Evolutionary conservation across 129 eudicot species (phyloP).

Genomic region (Flaveria robusta): DNA sequence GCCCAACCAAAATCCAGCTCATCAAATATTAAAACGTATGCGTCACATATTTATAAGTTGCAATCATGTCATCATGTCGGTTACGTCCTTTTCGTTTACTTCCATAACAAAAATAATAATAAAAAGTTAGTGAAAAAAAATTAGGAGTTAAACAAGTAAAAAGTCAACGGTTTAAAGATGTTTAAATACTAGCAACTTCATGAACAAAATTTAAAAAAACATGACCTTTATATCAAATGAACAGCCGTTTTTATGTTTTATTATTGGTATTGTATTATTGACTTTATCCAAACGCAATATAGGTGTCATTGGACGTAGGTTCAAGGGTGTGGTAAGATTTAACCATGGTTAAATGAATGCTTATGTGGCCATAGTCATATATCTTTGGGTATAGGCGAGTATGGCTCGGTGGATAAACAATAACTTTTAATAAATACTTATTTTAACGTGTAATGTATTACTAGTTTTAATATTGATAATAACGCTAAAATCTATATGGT

Average conservation of each 20-base stretch:
- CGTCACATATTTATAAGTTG: background rate
- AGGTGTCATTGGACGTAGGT: background rate
- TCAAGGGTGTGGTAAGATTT: background rate
- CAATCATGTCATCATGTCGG: background rate
- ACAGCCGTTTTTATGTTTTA: background rate
- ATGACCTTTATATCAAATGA: conserved; percentile 8
- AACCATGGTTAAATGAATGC: conserved; percentile 6
- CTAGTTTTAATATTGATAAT: background rate
- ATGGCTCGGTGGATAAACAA: too few relatives aligned
- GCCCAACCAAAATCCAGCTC: too few relatives aligned
- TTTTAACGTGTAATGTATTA: too few relatives aligned
- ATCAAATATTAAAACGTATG: too few relatives aligned
- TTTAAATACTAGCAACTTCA: background rate
- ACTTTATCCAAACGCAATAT: background rate
- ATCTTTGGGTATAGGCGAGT: background rate
- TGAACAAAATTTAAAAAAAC: background rate
- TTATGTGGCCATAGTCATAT: background rate
- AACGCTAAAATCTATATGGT: background rate
- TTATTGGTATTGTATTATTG: background rate
- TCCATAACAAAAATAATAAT: background rate
- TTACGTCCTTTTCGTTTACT: background rate
- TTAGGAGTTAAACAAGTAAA: background rate
- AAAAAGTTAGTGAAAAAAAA: background rate
- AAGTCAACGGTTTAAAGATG: background rate
- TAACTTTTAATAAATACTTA: too few relatives aligned